These are phyloP conservation scores for Rhazya stricta DNA, from an alignment of 257 asterid species.

Conservation along the genomic window DNA sequence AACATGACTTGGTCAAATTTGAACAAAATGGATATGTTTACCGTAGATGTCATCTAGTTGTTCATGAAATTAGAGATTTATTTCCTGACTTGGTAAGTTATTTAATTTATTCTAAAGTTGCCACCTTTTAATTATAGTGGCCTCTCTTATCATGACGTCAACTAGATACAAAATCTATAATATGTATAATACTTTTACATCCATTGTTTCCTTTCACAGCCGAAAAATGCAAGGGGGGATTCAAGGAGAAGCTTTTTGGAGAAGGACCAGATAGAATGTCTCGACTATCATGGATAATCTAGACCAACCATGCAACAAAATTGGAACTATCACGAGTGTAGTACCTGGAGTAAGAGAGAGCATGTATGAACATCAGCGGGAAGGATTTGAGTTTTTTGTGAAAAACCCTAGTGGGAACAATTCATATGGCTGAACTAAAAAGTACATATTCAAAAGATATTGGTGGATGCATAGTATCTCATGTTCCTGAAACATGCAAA, in stretches of 20 bases:
- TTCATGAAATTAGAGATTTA: constrained; percentile 30
- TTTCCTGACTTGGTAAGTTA: constrained; percentile 45
- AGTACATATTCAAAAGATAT: constrained; percentile 19
- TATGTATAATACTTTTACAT: no score
- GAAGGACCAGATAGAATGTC: constrained; percentile 12
- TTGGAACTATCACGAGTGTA: constrained; percentile 39
- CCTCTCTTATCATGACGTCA: no score
- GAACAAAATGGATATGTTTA: constrained; percentile 34
- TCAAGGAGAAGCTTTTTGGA: constrained; percentile 13
- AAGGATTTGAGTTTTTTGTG: constrained; percentile 54
- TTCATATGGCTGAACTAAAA: constrained; percentile 25
- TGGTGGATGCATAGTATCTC: constrained; percentile 62
- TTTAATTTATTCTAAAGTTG: background rate
- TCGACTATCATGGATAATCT: constrained; percentile 6
- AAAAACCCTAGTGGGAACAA: constrained; percentile 49
- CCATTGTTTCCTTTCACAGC: constrained; percentile 23
- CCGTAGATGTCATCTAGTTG: constrained; percentile 6
- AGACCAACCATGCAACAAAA: background rate
- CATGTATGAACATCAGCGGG: constrained; percentile 48
- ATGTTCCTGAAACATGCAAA: constrained; percentile 62
- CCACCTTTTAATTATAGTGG: background rate
- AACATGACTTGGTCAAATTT: constrained; percentile 27
- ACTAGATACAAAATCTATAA: no score
- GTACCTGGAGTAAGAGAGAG: constrained; percentile 28
- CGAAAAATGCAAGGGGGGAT: background rate